Percentiles rank a stretch among this genome's conserved stretches.
Evolutionary conservation across 202 grass and related monocot genomes (phyloP).

Genomic region (Digitaria exilis): DNA sequence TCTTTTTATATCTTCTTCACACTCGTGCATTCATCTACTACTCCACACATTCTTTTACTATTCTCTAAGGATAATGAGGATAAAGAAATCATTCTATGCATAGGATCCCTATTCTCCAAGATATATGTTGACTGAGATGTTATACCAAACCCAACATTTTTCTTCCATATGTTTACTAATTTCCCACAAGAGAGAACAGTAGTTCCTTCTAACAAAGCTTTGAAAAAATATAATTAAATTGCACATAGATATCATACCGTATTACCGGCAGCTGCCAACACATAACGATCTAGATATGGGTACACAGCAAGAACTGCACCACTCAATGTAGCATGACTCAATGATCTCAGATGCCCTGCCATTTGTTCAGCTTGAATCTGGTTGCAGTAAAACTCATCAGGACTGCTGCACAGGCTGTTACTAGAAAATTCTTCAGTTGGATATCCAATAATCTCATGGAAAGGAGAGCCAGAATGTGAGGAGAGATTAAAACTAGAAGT

Average conservation of each 20-base stretch:
- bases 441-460: constrained; percentile 72
- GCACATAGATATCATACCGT: constrained; percentile 56
- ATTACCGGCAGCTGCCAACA: constrained; percentile 95
- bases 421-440: constrained; percentile 73
- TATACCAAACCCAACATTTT: neutral
- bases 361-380: constrained; percentile 74
- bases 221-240: constrained; percentile 25
- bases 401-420: constrained; percentile 73
- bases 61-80: neutral
- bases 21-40: neutral
- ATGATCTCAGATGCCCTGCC: constrained; percentile 63
- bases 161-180: neutral
- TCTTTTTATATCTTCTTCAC: neutral
- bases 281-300: constrained; percentile 82
- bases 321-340: constrained; percentile 61
- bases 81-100: neutral
- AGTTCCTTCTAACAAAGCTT: neutral
- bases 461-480: constrained; percentile 60
- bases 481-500: constrained; percentile 61
- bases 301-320: constrained; percentile 93
- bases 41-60: neutral
- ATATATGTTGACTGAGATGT: constrained; percentile 19
- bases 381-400: constrained; percentile 57
- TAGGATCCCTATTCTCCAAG: neutral
- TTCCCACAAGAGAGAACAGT: neutral